A percentile compares a stretch with the other conserved stretches of the same genome.
phyloP scores from a whole-genome alignment of 164 flowering plant genomes.

The Dillenia turbinata region DNA sequence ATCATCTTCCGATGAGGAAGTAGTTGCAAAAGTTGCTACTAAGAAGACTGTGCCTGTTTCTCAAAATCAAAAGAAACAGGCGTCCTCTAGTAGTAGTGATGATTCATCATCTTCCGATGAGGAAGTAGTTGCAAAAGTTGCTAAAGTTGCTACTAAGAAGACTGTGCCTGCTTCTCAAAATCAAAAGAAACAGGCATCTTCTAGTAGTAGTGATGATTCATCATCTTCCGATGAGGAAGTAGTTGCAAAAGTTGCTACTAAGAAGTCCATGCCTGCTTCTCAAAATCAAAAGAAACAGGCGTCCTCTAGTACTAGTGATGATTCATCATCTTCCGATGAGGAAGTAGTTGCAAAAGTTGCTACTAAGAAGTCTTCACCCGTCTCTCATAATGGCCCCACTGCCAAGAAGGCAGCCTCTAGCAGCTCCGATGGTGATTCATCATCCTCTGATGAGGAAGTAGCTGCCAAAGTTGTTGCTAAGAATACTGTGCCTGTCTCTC shows the following conservation, averaged over 20 bases:
- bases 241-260: too few species aligned
- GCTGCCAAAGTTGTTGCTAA: too few species aligned
- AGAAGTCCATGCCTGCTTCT: too few species aligned
- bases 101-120: conserved; percentile 34
- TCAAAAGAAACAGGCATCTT: neutral
- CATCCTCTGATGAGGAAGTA: neutral
- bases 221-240: neutral
- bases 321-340: conserved; percentile 33
- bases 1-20: conserved; percentile 35
- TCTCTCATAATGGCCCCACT: neutral
- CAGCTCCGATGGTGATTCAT: conserved; percentile 7
- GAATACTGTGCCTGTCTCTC: too few species aligned
- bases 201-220: conserved; percentile 8
- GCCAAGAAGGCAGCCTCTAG: neutral
- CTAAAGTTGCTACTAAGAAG: too few species aligned
- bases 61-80: neutral
- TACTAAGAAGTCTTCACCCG: too few species aligned
- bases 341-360: conserved; percentile 7
- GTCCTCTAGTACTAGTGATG: conserved; percentile 13
- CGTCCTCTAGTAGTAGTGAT: conserved; percentile 11
- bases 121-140: conserved; percentile 8
- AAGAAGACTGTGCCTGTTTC: too few species aligned
- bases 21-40: neutral
- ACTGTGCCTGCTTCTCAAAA: too few species aligned
- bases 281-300: neutral